phyloP scores from a whole-genome alignment of 1,139 yeast genomes.

The Magnusiomyces ingens region DNA sequence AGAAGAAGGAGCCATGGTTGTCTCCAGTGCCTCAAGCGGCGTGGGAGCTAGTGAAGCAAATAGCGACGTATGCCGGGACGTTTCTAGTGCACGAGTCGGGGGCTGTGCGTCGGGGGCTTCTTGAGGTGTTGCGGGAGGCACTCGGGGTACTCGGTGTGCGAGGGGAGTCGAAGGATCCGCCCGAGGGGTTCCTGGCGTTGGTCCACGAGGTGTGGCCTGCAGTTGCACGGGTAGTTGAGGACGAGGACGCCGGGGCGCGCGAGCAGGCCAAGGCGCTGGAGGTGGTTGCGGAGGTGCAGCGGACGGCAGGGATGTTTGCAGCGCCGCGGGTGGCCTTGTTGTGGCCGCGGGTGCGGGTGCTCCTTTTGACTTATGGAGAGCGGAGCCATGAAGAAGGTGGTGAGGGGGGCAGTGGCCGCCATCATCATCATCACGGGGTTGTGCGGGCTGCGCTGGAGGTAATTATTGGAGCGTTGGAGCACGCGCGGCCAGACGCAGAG shows the following conservation, averaged over 20 bases:
- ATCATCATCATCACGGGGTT: no score
- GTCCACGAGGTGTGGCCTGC: conserved; percentile 68
- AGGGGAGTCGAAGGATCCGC: background rate
- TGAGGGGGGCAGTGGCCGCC: background rate
- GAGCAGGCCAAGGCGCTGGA: background rate
- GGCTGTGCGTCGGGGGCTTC: conserved; percentile 48
- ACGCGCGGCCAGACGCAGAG: background rate
- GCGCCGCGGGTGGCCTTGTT: background rate
- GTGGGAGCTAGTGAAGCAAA: conserved; percentile 52
- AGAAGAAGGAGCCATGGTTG: conserved; percentile 43
- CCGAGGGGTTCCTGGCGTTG: conserved; percentile 48
- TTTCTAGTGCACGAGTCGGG: conserved; percentile 59
- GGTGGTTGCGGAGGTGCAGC: background rate
- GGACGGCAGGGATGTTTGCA: background rate
- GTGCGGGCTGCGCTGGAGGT: background rate
- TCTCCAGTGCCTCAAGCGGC: conserved; percentile 57
- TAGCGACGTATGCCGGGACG: conserved; percentile 63
- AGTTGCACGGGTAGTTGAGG: conserved; percentile 27
- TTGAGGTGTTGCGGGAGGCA: conserved; percentile 52
- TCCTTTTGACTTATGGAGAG: background rate
- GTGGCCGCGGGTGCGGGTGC: background rate
- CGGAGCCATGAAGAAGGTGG: background rate
- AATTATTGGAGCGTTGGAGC: background rate
- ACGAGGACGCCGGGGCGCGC: conserved; percentile 17
- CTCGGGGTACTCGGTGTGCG: conserved; percentile 53